Percentiles rank a stretch among this genome's conserved stretches.
Conservation (phyloP, 164 flowering plant species). For the Santalum album region DNA sequence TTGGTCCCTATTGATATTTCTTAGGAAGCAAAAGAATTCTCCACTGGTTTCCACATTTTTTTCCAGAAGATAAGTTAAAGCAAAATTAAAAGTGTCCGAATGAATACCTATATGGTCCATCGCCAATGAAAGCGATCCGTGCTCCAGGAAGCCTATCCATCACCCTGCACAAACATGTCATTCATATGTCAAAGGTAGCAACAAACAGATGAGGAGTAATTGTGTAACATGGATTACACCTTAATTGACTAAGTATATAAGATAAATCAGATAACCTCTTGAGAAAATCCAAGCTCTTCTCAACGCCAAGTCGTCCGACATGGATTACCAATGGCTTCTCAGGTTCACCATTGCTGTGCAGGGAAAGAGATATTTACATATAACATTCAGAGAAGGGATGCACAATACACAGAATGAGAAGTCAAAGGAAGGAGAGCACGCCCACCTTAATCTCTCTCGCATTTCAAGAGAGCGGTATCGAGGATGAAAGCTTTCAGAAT, state of each 20-base stretch:
- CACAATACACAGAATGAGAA: neutral
- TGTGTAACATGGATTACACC: too few relatives aligned
- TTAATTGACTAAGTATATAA: too few relatives aligned
- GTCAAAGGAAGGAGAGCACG: neutral
- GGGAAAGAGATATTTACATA: neutral
- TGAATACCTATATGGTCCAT: slow-evolving; percentile 88
- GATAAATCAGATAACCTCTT: slow-evolving; percentile 41
- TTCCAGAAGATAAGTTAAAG: neutral
- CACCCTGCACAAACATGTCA: slow-evolving; percentile 44
- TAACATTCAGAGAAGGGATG: neutral
- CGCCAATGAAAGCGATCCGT: slow-evolving; percentile 92
- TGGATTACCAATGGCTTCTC: slow-evolving; percentile 84
- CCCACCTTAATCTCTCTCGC: slow-evolving; percentile 68
- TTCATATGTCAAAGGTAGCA: too few relatives aligned
- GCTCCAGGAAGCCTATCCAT: slow-evolving; percentile 89
- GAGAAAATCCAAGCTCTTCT: slow-evolving; percentile 93
- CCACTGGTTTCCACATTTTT: too few relatives aligned
- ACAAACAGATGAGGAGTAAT: too few relatives aligned
- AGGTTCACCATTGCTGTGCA: slow-evolving; percentile 77
- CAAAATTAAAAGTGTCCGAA: neutral
- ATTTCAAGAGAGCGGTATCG: slow-evolving; percentile 61
- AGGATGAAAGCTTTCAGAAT: slow-evolving; percentile 87
- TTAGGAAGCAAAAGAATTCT: too few relatives aligned
- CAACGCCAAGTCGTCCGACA: slow-evolving; percentile 93
- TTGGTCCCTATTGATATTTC: too few relatives aligned